phyloP scores from a whole-genome alignment of 805 yeast species.

The Saturnispora besseyi region DNA sequence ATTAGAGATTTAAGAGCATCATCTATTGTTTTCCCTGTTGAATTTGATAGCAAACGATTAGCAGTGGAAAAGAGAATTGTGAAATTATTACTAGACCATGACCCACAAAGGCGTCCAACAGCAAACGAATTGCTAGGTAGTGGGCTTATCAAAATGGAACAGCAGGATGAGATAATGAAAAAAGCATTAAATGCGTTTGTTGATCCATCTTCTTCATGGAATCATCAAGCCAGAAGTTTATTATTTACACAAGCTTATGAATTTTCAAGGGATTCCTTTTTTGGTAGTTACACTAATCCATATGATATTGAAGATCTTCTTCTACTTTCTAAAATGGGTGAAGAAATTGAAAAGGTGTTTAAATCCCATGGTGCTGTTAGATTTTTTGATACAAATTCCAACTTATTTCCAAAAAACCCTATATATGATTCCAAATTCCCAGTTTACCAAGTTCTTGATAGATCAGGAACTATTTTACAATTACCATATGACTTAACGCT shows the following conservation, averaged over 20 bases:
- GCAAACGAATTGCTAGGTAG: conserved; percentile 70
- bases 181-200: conserved; percentile 81
- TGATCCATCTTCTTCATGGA: conserved; percentile 91
- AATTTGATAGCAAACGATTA: conserved; percentile 45
- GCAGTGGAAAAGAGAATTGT: conserved; percentile 62
- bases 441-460: conserved; percentile 74
- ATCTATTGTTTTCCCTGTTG: conserved; percentile 59
- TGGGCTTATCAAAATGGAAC: conserved; percentile 79
- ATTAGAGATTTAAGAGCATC: conserved; percentile 55
- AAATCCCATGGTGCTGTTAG: conserved; percentile 82
- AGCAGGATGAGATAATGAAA: conserved; percentile 81
- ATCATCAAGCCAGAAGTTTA: conserved; percentile 80
- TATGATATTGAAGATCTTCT: conserved; percentile 39
- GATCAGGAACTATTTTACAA: conserved; percentile 80
- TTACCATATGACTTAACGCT: conserved; percentile 82
- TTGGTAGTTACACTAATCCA: conserved; percentile 41
- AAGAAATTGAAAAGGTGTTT: conserved; percentile 55
- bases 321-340: conserved; percentile 50
- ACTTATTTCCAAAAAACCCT: conserved; percentile 76
- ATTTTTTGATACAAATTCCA: conserved; percentile 45
- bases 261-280: conserved; percentile 75
- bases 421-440: conserved; percentile 53
- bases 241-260: conserved; percentile 79
- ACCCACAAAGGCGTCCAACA: conserved; percentile 69
- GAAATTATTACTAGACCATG: conserved; percentile 59